Conservation (phyloP, 2,329 filamentous ascomycete genomes). For the Penicillium psychrosexuale region DNA sequence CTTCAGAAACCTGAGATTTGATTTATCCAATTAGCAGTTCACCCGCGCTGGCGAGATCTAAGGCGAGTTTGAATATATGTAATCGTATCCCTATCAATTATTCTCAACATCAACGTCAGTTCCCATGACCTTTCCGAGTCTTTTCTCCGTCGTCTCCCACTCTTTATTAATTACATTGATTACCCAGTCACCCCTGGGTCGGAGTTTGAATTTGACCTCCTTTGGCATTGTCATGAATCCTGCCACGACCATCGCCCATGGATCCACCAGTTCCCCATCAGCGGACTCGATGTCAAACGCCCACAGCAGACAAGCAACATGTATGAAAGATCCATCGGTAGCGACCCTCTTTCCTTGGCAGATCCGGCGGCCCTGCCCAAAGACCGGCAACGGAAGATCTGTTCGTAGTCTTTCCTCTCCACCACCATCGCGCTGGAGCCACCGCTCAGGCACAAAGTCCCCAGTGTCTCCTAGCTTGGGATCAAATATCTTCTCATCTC, state of each 20-base stretch:
- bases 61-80: neutral
- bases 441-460: conserved; percentile 22
- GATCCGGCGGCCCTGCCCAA: conserved; percentile 23
- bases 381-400: conserved; percentile 21
- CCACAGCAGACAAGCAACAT: conserved; percentile 23
- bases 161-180: conserved; percentile 13
- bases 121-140: conserved; percentile 18
- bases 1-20: too few relatives aligned
- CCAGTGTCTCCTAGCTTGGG: conserved; percentile 13
- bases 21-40: neutral
- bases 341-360: conserved; percentile 24
- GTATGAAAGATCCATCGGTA: conserved; percentile 22
- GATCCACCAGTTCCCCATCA: conserved; percentile 19
- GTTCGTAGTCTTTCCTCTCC: conserved; percentile 11
- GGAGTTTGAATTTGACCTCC: conserved; percentile 18
- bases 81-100: neutral
- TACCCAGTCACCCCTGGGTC: conserved; percentile 19
- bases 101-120: conserved; percentile 14
- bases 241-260: conserved; percentile 22
- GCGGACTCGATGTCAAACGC: conserved; percentile 20
- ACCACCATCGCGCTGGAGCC: conserved; percentile 8
- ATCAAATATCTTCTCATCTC: conserved; percentile 40
- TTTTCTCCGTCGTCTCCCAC: conserved; percentile 18
- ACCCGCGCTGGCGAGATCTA: neutral
- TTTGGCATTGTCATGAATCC: conserved; percentile 26